A percentile compares a stretch with the other conserved stretches of the same genome.
Evolutionary conservation across 345 rosid genomes (phyloP).

Genomic region (Bruguiera sexangula): DNA sequence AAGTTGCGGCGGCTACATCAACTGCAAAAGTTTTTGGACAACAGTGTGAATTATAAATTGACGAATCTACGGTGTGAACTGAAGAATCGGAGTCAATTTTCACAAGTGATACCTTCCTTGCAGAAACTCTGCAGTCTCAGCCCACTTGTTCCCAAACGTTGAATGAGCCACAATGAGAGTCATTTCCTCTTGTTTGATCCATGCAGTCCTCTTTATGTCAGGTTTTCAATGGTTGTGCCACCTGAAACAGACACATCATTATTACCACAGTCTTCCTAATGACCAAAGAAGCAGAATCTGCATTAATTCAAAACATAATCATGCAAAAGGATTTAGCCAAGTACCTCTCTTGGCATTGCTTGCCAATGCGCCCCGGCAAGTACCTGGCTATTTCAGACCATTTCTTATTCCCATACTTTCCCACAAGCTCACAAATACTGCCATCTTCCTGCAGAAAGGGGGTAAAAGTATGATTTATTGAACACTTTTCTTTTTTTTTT

Average conservation of each 20-base stretch:
- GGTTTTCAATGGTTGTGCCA: conserved; percentile 30
- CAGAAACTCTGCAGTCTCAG: conserved; percentile 17
- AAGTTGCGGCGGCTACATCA: no score
- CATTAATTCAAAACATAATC: background rate
- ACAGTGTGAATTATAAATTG: no score
- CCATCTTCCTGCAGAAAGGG: conserved; percentile 17
- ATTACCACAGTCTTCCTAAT: background rate
- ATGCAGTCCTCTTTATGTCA: conserved; percentile 17
- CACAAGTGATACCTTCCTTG: conserved; percentile 19
- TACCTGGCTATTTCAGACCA: conserved; percentile 17
- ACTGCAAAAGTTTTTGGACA: no score
- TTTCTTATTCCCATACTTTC: conserved; percentile 11
- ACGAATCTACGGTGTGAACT: no score
- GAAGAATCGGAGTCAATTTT: no score
- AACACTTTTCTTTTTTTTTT: no score
- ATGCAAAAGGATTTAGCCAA: background rate
- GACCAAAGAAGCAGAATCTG: background rate
- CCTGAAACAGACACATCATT: conserved; percentile 9
- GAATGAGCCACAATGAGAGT: conserved; percentile 12
- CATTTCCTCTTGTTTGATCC: conserved; percentile 21
- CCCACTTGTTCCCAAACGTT: conserved; percentile 22
- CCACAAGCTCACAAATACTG: conserved; percentile 11
- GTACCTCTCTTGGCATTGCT: conserved; percentile 22
- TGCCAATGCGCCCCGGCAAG: conserved; percentile 17
- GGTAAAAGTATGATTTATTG: no score